Percentiles rank a stretch among this genome's conserved stretches.
Evolutionary conservation across 2,329 filamentous ascomycete species (phyloP).

Genomic region (Fusarium camptoceras): DNA sequence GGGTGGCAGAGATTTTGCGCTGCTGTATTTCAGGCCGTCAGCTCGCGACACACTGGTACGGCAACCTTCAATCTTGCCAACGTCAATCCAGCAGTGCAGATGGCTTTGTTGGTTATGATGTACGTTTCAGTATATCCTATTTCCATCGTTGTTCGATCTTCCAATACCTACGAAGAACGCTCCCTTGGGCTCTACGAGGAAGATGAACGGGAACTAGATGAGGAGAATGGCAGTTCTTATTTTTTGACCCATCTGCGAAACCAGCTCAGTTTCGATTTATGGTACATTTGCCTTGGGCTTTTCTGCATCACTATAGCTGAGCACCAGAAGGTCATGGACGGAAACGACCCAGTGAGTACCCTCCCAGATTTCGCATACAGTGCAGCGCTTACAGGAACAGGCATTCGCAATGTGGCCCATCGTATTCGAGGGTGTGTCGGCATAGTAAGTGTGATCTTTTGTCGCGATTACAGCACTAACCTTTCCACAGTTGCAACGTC

Average conservation of each 20-base stretch:
- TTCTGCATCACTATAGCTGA: slow-evolving; percentile 53
- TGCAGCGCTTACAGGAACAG: slow-evolving; percentile 22
- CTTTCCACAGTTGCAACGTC: slow-evolving; percentile 49
- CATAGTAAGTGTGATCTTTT: slow-evolving; percentile 49
- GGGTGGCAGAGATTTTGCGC: slow-evolving; percentile 62
- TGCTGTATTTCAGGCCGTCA: slow-evolving; percentile 69
- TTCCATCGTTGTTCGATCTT: slow-evolving; percentile 70
- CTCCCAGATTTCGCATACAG: fast-evolving
- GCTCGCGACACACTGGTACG: slow-evolving; percentile 60
- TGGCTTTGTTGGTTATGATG: slow-evolving; percentile 73
- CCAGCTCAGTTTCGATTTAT: slow-evolving; percentile 56
- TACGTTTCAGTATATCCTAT: slow-evolving; percentile 72
- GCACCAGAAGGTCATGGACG: slow-evolving; percentile 44
- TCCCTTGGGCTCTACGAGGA: slow-evolving; percentile 68
- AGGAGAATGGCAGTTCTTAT: slow-evolving; percentile 47
- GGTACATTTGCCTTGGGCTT: slow-evolving; percentile 56
- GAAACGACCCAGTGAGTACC: slow-evolving; percentile 41
- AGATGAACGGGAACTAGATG: slow-evolving; percentile 38
- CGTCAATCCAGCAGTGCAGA: slow-evolving; percentile 66
- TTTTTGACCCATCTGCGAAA: slow-evolving; percentile 52
- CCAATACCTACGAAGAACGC: slow-evolving; percentile 71
- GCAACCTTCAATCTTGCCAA: slow-evolving; percentile 62
- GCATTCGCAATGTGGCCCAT: slow-evolving; percentile 49
- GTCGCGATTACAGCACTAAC: too few relatives aligned
- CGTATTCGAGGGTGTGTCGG: slow-evolving; percentile 52